Conservation (phyloP, 2,329 filamentous ascomycete species). For the Xylariaceae sp. region DNA sequence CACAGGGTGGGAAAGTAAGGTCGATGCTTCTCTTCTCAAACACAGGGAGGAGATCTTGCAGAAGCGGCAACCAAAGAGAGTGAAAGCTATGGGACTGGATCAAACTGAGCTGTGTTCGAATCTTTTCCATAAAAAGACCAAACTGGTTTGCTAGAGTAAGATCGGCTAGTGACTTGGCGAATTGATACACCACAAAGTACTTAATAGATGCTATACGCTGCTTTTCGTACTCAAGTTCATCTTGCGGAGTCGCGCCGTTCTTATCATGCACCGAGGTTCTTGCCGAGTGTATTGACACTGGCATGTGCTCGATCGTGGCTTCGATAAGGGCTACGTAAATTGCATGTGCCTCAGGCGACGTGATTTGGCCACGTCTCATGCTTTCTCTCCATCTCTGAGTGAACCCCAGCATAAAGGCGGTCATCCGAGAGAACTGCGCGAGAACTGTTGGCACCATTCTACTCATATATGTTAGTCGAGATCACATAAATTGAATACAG, state of each 20-base stretch:
- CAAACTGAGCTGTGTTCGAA: slow-evolving; percentile 7
- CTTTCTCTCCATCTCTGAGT: slow-evolving; percentile 6
- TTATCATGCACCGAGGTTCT: too few species aligned
- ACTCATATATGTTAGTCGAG: neutral
- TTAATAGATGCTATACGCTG: too few species aligned
- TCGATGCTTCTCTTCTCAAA: slow-evolving; percentile 12
- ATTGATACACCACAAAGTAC: slow-evolving; percentile 8
- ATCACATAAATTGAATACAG: too few species aligned
- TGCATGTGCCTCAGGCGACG: slow-evolving; percentile 3
- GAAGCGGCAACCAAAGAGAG: slow-evolving; percentile 30
- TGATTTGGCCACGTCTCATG: slow-evolving; percentile 8
- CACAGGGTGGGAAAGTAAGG: slow-evolving; percentile 18
- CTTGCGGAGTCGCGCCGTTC: too few species aligned
- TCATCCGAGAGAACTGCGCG: neutral
- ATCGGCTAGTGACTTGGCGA: slow-evolving; percentile 15
- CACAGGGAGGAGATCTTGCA: slow-evolving; percentile 18
- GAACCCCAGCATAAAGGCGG: slow-evolving; percentile 16
- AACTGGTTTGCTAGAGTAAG: slow-evolving; percentile 16
- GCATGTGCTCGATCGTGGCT: slow-evolving; percentile 3
- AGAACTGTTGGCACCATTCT: slow-evolving; percentile 12
- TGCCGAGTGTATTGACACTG: neutral
- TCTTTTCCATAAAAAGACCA: slow-evolving; percentile 17
- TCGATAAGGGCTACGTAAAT: slow-evolving; percentile 14
- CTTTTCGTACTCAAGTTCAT: too few species aligned
- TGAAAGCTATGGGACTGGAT: slow-evolving; percentile 19